Conservation (phyloP, 352 stramenopile genomes). For the Globisporangium rhizosaccharum region DNA sequence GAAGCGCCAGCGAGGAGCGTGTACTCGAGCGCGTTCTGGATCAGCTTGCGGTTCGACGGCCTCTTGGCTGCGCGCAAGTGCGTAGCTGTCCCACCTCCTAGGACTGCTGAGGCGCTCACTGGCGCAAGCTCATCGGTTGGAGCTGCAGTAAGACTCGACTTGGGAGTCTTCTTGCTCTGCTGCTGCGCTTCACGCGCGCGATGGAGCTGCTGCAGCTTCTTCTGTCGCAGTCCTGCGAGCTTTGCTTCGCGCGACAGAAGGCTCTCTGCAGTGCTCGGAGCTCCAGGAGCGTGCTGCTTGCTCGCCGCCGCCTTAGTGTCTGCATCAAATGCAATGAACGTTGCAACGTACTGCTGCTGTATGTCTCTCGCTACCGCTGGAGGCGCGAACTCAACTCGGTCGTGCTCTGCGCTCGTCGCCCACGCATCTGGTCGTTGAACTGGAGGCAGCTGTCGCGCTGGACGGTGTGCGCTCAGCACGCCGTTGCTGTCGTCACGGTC, state of each 20-base stretch:
- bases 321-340: constrained; percentile 17
- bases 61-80: constrained; percentile 19
- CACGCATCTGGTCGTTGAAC: too few species aligned
- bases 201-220: constrained; percentile 63
- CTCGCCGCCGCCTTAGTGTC: neutral
- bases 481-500: too few species aligned
- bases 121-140: neutral
- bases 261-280: neutral
- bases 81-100: neutral
- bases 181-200: constrained; percentile 29
- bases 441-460: too few species aligned
- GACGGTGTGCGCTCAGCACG: too few species aligned
- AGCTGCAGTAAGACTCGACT: neutral
- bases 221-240: constrained; percentile 44
- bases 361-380: too few species aligned
- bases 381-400: too few species aligned
- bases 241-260: constrained; percentile 8
- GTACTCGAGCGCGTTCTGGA: constrained; percentile 80
- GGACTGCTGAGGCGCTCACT: neutral
- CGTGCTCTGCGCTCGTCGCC: too few species aligned
- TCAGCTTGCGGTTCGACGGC: constrained; percentile 59
- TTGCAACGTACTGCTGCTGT: constrained; percentile 7
- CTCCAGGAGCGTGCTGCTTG: neutral
- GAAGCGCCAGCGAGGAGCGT: constrained; percentile 63
- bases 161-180: constrained; percentile 11